Base-by-base conservation (phyloP, 164 flowering plant genomes). In the Magnolia kwangsiensis region DNA sequence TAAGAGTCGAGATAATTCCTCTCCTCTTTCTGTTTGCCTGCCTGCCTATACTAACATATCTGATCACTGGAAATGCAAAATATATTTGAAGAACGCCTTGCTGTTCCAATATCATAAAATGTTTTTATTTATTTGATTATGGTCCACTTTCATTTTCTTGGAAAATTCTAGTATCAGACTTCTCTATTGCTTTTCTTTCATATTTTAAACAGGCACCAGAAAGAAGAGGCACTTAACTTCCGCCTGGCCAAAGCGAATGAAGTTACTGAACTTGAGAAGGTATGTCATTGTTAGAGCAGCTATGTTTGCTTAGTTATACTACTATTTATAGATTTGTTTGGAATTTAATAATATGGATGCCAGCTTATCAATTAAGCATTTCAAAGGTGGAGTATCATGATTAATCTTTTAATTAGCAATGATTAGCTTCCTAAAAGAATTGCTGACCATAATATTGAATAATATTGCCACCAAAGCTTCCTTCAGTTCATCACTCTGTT, bases 211-310 rank as follows among this genome's bases (percentile, higher is more conserved):
- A 95, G 98, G 85, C 74, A 72, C 59, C 95, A 91, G 73, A 93
- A 89, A 84, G 97, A 95, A 82, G 97, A 92, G 80, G 97, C 97
- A 31, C 87, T 91, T 65, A 87, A 79, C 51, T 93, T 90, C 74
- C 95, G 94, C 72, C 79, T 84, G 59, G 74, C 90, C 19, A 95
- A 88, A 84, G 72, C 89, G 74, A 79, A 75, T 78, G 97, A 93
- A 86, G 87, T 90, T 71, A 77, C 78, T 83, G 90, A 90, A 80
- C 69, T 83, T 70, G 97, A 91, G 83, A 93, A 93, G 97, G 98
- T 95, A 83, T 23, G 59, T 29, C 31, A 3, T 66, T 66, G 14
- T 14, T 31, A 31, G 51, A 24, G 50, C 50, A 68, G 71, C 50
- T 29, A 11, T 31, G 71, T 19, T 14, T 31, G 31, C 31, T 50